phyloP scores from a whole-genome alignment of 768 basidiomycete species.

The Collybiopsis luxurians region DNA sequence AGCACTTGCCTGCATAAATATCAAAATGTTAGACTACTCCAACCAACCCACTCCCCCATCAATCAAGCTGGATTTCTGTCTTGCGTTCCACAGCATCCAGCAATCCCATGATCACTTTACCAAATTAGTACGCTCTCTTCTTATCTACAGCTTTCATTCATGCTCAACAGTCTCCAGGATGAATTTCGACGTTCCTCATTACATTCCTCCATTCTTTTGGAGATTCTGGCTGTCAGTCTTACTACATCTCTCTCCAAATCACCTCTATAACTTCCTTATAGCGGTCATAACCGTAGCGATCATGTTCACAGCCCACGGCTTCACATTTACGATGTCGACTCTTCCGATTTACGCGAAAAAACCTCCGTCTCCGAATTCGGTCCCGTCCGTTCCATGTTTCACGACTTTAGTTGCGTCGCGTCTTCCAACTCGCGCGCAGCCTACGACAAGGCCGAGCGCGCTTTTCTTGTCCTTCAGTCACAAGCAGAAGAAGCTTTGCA shows the following conservation, averaged over 20 bases:
- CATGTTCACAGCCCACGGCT: slow-evolving; percentile 35
- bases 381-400: slow-evolving; percentile 35
- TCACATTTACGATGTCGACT: slow-evolving; percentile 52
- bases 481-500: slow-evolving; percentile 37
- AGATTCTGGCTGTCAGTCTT: slow-evolving; percentile 4
- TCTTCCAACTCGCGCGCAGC: slow-evolving; percentile 33
- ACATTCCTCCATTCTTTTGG: slow-evolving; percentile 5
- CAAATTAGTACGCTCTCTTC: neutral
- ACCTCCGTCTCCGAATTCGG: slow-evolving; percentile 29
- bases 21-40: neutral
- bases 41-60: too few relatives aligned
- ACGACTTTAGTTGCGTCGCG: slow-evolving; percentile 35
- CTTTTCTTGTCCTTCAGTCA: slow-evolving; percentile 41
- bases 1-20: neutral
- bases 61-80: too few relatives aligned
- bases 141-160: neutral
- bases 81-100: too few relatives aligned
- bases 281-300: neutral
- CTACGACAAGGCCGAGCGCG: slow-evolving; percentile 39
- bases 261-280: neutral
- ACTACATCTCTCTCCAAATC: neutral
- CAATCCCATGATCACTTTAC: neutral
- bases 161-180: neutral
- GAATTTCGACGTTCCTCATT: slow-evolving; percentile 4
- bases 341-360: slow-evolving; percentile 47